Evolutionary conservation across 495 filamentous ascomycete genomes (phyloP).

Genomic region (Neurospora sp.): DNA sequence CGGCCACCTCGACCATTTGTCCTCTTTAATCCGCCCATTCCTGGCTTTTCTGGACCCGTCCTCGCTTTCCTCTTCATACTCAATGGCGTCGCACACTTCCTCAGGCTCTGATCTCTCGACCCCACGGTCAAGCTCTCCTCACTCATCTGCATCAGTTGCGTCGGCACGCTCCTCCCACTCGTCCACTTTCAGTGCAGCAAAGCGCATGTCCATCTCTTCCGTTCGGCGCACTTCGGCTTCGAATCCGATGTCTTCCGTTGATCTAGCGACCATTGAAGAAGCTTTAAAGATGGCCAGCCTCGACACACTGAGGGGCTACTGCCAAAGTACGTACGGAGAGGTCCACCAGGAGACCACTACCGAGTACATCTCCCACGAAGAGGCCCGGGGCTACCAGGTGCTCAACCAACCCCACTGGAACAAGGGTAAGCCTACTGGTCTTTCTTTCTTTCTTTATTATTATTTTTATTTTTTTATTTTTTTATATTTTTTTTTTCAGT

Average conservation of each 20-base stretch:
- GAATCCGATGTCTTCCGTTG: constrained; percentile 45
- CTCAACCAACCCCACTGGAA: constrained; percentile 48
- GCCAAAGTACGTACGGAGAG: constrained; percentile 38
- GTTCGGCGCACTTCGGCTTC: constrained; percentile 37
- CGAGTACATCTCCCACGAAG: constrained; percentile 36
- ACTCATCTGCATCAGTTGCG: constrained; percentile 26
- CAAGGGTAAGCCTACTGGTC: constrained; percentile 33
- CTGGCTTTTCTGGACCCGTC: constrained; percentile 13
- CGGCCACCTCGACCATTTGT: background rate
- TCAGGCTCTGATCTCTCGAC: constrained; percentile 42
- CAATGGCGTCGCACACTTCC: constrained; percentile 42
- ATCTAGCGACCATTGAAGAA: constrained; percentile 41
- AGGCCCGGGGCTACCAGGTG: constrained; percentile 45
- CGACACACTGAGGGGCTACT: constrained; percentile 42
- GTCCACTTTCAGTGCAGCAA: constrained; percentile 34
- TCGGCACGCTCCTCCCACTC: constrained; percentile 41
- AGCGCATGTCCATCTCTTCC: constrained; percentile 43
- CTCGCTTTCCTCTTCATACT: constrained; percentile 14
- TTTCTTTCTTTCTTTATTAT: background rate
- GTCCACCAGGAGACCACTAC: constrained; percentile 40
- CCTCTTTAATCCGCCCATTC: constrained; percentile 8
- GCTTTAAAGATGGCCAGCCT: constrained; percentile 44
- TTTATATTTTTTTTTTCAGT: too few relatives aligned
- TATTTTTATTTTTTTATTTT: too few relatives aligned
- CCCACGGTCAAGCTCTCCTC: constrained; percentile 42